phyloP scores from a whole-genome alignment of 768 basidiomycete species.

The Russula sp. region DNA sequence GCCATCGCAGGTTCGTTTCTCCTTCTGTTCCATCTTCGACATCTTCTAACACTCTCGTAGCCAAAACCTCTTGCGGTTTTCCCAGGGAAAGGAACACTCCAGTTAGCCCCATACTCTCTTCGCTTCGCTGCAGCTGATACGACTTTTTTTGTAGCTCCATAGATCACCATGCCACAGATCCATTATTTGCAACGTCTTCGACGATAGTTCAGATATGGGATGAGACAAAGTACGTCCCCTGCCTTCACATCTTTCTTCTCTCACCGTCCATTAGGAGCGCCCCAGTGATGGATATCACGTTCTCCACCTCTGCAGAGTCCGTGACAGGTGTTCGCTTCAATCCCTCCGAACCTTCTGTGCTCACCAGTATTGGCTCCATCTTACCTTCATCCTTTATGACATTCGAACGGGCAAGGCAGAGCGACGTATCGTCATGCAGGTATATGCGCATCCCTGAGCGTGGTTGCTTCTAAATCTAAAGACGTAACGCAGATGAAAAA shows the following conservation, averaged over 20 bases:
- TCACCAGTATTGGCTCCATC: slow-evolving; percentile 92
- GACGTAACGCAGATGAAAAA: slow-evolving; percentile 61
- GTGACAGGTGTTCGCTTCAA: slow-evolving; percentile 89
- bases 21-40: not conserved
- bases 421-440: slow-evolving; percentile 85
- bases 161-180: slow-evolving; percentile 87
- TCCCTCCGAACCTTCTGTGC: slow-evolving; percentile 86
- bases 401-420: slow-evolving; percentile 96
- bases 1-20: slow-evolving; percentile 40
- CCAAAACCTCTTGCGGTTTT: slow-evolving; percentile 72
- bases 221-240: slow-evolving; percentile 76
- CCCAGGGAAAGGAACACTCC: slow-evolving; percentile 85
- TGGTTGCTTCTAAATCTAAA: slow-evolving; percentile 15
- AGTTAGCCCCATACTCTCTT: slow-evolving; percentile 48
- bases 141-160: slow-evolving; percentile 59
- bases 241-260: not conserved
- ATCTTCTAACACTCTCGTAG: slow-evolving; percentile 25
- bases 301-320: slow-evolving; percentile 85
- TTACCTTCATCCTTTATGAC: slow-evolving; percentile 95
- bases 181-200: slow-evolving; percentile 92
- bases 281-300: slow-evolving; percentile 82
- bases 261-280: slow-evolving; percentile 59
- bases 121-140: slow-evolving; percentile 9
- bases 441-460: slow-evolving; percentile 32
- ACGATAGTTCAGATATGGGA: slow-evolving; percentile 97